Evolutionary conservation across 495 filamentous ascomycete genomes (phyloP).

Genomic region (Hypoxylon trugodes): DNA sequence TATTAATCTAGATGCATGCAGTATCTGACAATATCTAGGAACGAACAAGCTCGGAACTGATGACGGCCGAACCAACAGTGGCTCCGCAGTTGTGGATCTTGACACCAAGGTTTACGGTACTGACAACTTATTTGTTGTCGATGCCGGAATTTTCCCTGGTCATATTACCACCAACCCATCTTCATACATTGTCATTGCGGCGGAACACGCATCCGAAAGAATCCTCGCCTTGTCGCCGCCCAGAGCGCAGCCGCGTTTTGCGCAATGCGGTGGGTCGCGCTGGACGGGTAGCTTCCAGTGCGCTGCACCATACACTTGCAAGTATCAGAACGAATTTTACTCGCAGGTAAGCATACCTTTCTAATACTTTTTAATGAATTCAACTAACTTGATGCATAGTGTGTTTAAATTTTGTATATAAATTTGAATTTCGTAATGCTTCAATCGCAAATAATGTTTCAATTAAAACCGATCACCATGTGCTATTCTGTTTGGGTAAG

Average conservation of each 20-base stretch:
- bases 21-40: conserved; percentile 24
- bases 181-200: conserved; percentile 60
- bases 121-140: conserved; percentile 70
- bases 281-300: conserved; percentile 52
- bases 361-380: neutral
- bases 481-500: no score
- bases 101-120: conserved; percentile 74
- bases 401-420: neutral
- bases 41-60: conserved; percentile 69
- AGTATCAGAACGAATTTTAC: conserved; percentile 47
- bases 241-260: conserved; percentile 31
- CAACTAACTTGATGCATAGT: conserved; percentile 6
- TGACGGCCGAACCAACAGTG: conserved; percentile 64
- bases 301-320: conserved; percentile 46
- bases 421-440: no score
- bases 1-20: neutral
- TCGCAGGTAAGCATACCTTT: conserved; percentile 38
- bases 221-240: conserved; percentile 52
- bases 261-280: conserved; percentile 56
- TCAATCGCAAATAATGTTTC: no score
- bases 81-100: conserved; percentile 69
- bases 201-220: conserved; percentile 59
- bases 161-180: conserved; percentile 63
- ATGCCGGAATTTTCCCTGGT: conserved; percentile 68
- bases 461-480: no score